Conservation (phyloP, 1,139 yeast genomes). For the Suhomyces terraborum region DNA sequence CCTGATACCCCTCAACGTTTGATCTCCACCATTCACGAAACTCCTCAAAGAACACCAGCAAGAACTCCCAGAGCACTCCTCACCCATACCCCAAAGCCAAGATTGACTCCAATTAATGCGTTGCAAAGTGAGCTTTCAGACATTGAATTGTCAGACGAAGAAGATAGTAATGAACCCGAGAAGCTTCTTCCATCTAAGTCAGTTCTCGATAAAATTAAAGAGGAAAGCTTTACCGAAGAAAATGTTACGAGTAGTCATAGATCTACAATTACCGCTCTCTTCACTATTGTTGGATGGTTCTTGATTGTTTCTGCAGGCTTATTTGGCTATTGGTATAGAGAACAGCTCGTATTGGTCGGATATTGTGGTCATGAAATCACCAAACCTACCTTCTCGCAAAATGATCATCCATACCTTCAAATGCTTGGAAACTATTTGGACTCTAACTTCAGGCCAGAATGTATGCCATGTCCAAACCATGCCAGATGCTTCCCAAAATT, state of each 20-base stretch:
- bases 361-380: conserved; percentile 65
- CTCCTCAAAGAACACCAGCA: conserved; percentile 16
- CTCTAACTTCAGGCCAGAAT: conserved; percentile 54
- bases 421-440: conserved; percentile 38
- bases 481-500: conserved; percentile 70
- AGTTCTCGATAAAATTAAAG: background rate
- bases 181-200: conserved; percentile 1
- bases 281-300: conserved; percentile 28
- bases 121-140: conserved; percentile 11
- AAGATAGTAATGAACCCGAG: conserved; percentile 15
- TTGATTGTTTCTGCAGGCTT: conserved; percentile 28
- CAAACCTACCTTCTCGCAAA: conserved; percentile 33
- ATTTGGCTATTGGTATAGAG: conserved; percentile 61
- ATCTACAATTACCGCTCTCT: background rate
- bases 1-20: conserved; percentile 14
- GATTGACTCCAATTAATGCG: conserved; percentile 17
- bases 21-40: conserved; percentile 16
- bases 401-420: conserved; percentile 23
- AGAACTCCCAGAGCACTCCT: conserved; percentile 8
- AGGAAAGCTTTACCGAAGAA: conserved; percentile 4
- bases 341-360: conserved; percentile 60
- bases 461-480: conserved; percentile 79
- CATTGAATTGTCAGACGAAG: conserved; percentile 19
- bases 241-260: background rate
- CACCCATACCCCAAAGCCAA: conserved; percentile 20